Percentiles rank a stretch among this genome's conserved stretches.
Evolutionary conservation across 78 protist genomes (phyloP).

Genomic region (Creolimax fragrantissima): DNA sequence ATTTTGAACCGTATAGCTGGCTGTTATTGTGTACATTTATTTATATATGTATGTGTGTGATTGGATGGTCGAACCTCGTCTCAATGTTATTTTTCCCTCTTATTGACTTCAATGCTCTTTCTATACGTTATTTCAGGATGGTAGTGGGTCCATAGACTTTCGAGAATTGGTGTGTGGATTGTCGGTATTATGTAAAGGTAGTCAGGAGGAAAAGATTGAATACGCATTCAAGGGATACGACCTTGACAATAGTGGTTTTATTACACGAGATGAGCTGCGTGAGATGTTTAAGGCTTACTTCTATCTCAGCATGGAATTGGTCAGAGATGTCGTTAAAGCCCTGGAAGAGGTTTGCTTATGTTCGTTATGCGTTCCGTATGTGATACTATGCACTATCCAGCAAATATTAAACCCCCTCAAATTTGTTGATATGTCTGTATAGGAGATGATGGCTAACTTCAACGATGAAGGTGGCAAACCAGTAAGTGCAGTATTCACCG

Average conservation of each 20-base stretch:
- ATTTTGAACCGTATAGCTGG: too few relatives aligned
- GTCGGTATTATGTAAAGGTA: conserved; percentile 11
- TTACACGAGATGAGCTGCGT: conserved; percentile 1
- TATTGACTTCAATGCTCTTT: too few relatives aligned
- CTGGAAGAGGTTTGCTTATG: conserved; percentile 21
- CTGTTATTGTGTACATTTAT: background rate
- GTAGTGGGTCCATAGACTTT: conserved; percentile 22
- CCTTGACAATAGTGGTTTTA: conserved; percentile 1
- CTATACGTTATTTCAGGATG: too few relatives aligned
- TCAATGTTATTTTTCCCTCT: too few relatives aligned
- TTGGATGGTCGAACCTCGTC: too few relatives aligned
- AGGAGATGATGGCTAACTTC: conserved; percentile 31
- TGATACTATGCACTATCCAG: background rate
- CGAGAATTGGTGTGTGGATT: conserved; percentile 17
- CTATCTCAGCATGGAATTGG: conserved; percentile 33
- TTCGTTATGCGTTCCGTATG: background rate
- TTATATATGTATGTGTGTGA: background rate
- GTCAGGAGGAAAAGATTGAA: conserved; percentile 20
- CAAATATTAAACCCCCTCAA: background rate
- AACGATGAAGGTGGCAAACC: conserved; percentile 30
- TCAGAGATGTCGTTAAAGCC: conserved; percentile 14
- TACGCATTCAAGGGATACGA: conserved; percentile 19
- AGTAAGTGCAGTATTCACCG: conserved; percentile 17
- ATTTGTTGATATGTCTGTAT: background rate
- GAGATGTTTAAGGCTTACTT: conserved; percentile 32